Evolutionary conservation across 164 flowering plant genomes (phyloP).

Genomic region (Santalum album): DNA sequence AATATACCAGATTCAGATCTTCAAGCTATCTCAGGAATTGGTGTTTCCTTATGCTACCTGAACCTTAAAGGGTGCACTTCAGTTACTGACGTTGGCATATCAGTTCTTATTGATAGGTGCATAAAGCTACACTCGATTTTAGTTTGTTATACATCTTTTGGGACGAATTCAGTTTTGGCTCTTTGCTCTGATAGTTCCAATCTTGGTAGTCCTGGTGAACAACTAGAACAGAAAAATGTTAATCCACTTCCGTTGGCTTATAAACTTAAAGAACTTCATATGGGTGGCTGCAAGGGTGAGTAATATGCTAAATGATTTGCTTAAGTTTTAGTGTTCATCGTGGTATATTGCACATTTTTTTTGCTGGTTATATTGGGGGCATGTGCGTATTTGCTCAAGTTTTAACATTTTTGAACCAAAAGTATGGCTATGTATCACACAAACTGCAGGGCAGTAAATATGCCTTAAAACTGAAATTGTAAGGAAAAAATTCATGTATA

Average conservation of each 20-base stretch:
- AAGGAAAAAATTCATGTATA: too few relatives aligned
- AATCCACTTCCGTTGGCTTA: conserved; percentile 30
- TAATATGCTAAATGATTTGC: too few relatives aligned
- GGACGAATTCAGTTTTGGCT: conserved; percentile 37
- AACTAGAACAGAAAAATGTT: conserved; percentile 16
- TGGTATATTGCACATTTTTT: too few relatives aligned
- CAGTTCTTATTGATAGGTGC: conserved; percentile 40
- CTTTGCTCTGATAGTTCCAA: conserved; percentile 35
- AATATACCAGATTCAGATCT: conserved; percentile 51
- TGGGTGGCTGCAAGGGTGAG: conserved; percentile 70
- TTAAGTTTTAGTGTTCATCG: too few relatives aligned
- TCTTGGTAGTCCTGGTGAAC: conserved; percentile 9
- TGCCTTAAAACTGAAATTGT: too few relatives aligned
- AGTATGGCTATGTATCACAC: too few relatives aligned
- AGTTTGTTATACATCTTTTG: conserved; percentile 63
- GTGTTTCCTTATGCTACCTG: conserved; percentile 38
- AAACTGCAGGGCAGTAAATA: too few relatives aligned
- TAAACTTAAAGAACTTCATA: conserved; percentile 47
- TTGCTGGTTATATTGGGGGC: too few relatives aligned
- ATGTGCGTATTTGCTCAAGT: too few relatives aligned
- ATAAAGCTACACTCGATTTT: conserved; percentile 36
- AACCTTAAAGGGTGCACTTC: conserved; percentile 60
- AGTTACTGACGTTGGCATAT: conserved; percentile 57
- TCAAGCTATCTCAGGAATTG: conserved; percentile 28
- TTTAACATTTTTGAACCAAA: too few relatives aligned